phyloP scores from a whole-genome alignment of 2,329 filamentous ascomycete genomes.

The Trichophyton schoenleinii region DNA sequence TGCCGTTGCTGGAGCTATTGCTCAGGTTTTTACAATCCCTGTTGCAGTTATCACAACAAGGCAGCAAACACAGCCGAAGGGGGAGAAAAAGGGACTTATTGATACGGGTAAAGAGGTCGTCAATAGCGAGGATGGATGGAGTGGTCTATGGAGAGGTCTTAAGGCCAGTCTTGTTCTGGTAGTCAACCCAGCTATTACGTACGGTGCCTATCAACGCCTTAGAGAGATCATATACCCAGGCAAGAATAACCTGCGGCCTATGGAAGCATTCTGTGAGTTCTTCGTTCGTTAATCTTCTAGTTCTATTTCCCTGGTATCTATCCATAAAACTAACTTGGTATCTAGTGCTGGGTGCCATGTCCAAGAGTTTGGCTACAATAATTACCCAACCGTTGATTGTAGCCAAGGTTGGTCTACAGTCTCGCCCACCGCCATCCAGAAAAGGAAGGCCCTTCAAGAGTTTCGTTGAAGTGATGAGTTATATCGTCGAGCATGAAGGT shows the following conservation, averaged over 20 bases:
- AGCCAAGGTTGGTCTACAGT: constrained; percentile 92
- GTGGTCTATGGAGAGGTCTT: constrained; percentile 83
- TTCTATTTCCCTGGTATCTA: constrained; percentile 2
- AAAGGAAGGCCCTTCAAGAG: constrained; percentile 86
- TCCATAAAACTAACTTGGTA: constrained; percentile 10
- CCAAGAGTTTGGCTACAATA: constrained; percentile 83
- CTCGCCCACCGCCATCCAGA: constrained; percentile 70
- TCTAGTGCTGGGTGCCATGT: constrained; percentile 77
- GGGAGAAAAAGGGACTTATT: constrained; percentile 71
- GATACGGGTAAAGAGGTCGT: constrained; percentile 84
- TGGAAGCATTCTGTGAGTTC: constrained; percentile 79
- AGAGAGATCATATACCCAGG: constrained; percentile 66
- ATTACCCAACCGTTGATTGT: constrained; percentile 92
- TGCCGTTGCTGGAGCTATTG: constrained; percentile 75
- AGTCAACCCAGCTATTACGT: constrained; percentile 93
- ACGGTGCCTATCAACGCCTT: constrained; percentile 87
- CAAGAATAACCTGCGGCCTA: constrained; percentile 60
- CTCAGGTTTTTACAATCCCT: constrained; percentile 92
- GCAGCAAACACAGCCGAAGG: constrained; percentile 82
- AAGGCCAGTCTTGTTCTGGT: constrained; percentile 94
- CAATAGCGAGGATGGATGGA: constrained; percentile 76
- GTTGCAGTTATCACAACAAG: constrained; percentile 90
- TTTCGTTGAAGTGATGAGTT: constrained; percentile 88
- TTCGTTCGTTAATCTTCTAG: background rate
- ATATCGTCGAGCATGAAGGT: constrained; percentile 84